These are phyloP conservation scores for Paulownia fortunei DNA, from an alignment of 257 asterid genomes.

Conservation along the genomic window DNA sequence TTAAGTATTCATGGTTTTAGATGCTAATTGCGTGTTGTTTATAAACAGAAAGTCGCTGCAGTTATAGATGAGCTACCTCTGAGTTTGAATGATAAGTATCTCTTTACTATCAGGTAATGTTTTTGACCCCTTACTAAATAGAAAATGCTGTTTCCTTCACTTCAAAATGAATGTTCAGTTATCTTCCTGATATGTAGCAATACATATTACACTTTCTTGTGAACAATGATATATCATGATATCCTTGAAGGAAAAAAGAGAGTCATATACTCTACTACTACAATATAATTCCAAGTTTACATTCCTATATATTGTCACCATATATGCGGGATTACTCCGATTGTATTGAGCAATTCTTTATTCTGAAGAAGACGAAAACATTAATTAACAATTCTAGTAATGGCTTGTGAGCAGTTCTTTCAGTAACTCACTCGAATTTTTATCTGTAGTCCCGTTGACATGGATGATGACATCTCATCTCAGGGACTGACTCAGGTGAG, in stretches of 20 bases:
- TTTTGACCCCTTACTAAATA: conserved; percentile 13
- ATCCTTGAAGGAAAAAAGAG: neutral
- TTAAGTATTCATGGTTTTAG: neutral
- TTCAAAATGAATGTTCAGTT: neutral
- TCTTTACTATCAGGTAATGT: conserved; percentile 81
- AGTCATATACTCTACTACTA: neutral
- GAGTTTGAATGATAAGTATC: conserved; percentile 73
- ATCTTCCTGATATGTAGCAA: neutral
- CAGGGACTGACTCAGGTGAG: conserved; percentile 93
- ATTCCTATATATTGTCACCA: neutral
- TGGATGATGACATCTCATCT: conserved; percentile 79
- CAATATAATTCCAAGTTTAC: conserved; percentile 15
- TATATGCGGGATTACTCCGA: neutral
- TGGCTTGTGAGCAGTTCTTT: conserved; percentile 13
- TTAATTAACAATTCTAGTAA: neutral
- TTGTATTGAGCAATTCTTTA: conserved; percentile 1
- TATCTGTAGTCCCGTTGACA: conserved; percentile 85
- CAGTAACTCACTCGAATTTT: conserved; percentile 25
- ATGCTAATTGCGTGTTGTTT: conserved; percentile 29
- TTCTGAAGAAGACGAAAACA: neutral
- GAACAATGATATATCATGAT: neutral
- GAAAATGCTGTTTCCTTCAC: neutral
- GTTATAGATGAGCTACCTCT: conserved; percentile 89
- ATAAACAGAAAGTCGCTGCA: conserved; percentile 84
- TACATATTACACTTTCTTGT: neutral